These are phyloP conservation scores for Crithidia fasciculata DNA, from an alignment of 208 protist species.

Conservation along the genomic window DNA sequence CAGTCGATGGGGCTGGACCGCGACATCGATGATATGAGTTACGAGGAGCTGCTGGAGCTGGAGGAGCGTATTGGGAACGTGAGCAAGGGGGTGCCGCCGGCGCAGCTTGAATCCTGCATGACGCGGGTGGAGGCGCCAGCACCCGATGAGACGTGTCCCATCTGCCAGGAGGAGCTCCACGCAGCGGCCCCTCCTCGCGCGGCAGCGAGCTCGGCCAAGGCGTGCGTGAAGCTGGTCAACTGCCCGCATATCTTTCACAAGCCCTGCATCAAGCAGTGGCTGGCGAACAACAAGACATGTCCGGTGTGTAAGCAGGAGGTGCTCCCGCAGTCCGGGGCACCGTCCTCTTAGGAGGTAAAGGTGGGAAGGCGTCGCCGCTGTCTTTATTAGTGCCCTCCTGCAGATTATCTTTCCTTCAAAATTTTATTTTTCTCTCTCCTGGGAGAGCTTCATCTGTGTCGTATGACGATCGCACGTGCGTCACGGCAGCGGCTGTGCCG, in stretches of 20 bases:
- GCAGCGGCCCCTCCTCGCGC: constrained; percentile 6
- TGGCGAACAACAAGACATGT: constrained; percentile 69
- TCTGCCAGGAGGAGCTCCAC: constrained; percentile 69
- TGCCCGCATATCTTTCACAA: constrained; percentile 81
- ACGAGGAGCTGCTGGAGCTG: constrained; percentile 87
- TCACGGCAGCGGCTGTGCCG: too few species aligned
- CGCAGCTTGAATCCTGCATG: constrained; percentile 43
- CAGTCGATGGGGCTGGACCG: constrained; percentile 60
- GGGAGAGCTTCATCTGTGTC: too few species aligned
- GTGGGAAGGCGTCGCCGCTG: background rate
- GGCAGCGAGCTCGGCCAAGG: background rate
- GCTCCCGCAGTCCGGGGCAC: constrained; percentile 17
- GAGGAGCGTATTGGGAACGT: constrained; percentile 84
- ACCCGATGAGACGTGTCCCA: constrained; percentile 52
- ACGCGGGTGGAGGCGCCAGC: constrained; percentile 12
- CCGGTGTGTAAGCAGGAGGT: constrained; percentile 77
- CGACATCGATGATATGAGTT: constrained; percentile 88
- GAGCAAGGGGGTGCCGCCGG: constrained; percentile 68
- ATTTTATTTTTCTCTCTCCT: too few species aligned
- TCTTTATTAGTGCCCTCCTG: too few species aligned
- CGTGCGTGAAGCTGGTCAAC: constrained; percentile 41
- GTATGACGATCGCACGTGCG: too few species aligned
- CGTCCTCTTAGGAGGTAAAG: background rate
- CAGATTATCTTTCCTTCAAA: too few species aligned
- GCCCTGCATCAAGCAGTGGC: constrained; percentile 74